Evolutionary conservation across 495 filamentous ascomycete species (phyloP).

Genomic region (Penicillium tannophilum): DNA sequence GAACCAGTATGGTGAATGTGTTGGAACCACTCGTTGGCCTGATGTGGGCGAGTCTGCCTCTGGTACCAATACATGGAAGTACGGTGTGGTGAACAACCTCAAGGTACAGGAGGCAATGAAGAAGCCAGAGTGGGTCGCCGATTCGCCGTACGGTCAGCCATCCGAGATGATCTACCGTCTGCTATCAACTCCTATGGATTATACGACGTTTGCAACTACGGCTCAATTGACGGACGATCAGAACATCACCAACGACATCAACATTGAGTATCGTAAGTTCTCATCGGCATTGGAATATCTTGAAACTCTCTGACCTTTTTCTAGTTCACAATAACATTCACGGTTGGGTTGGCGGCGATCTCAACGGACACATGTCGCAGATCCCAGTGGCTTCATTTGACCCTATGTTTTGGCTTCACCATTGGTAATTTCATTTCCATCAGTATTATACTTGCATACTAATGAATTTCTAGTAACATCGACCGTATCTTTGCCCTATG

Average conservation of each 20-base stretch:
- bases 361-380: slow-evolving; percentile 43
- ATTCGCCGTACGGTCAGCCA: slow-evolving; percentile 5
- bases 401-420: slow-evolving; percentile 46
- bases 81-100: slow-evolving; percentile 17
- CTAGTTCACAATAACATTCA: slow-evolving; percentile 44
- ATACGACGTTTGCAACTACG: slow-evolving; percentile 39
- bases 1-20: slow-evolving; percentile 10
- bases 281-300: not conserved
- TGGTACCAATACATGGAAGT: slow-evolving; percentile 4
- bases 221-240: slow-evolving; percentile 7
- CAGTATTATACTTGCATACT: not conserved
- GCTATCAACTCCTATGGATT: slow-evolving; percentile 16
- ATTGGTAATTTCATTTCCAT: not conserved
- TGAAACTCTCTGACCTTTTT: not conserved
- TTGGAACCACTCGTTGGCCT: slow-evolving; percentile 17
- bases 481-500: slow-evolving; percentile 46
- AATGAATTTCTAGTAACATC: slow-evolving; percentile 30
- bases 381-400: slow-evolving; percentile 44
- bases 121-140: not conserved
- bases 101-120: slow-evolving; percentile 16
- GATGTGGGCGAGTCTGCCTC: slow-evolving; percentile 8
- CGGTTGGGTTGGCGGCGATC: slow-evolving; percentile 35
- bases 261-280: slow-evolving; percentile 36
- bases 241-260: slow-evolving; percentile 23
- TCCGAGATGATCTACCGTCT: slow-evolving; percentile 17